Conservation (phyloP, 495 filamentous ascomycete species). For the Terfezia claveryi region DNA sequence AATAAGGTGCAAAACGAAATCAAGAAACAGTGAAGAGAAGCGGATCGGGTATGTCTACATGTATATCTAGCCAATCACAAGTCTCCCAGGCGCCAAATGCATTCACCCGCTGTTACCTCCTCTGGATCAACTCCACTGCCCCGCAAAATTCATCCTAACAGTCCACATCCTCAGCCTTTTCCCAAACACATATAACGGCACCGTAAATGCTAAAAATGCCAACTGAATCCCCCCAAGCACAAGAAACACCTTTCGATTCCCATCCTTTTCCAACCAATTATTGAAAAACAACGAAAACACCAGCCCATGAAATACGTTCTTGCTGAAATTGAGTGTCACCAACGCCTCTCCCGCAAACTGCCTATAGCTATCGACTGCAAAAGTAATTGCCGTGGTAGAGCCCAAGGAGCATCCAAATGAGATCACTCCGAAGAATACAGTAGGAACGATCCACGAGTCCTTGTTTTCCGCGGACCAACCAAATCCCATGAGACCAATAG, state of each 20-base stretch:
- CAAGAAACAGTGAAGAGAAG: too few relatives aligned
- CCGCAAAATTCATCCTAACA: conserved; percentile 68
- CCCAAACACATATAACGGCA: conserved; percentile 92
- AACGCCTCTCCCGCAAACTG: conserved; percentile 89
- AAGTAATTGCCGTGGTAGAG: conserved; percentile 85
- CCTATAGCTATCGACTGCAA: conserved; percentile 80
- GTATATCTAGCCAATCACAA: too few relatives aligned
- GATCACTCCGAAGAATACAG: conserved; percentile 75
- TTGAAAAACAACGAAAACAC: conserved; percentile 85
- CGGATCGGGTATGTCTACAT: too few relatives aligned
- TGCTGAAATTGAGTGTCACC: conserved; percentile 85
- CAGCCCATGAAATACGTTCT: conserved; percentile 79
- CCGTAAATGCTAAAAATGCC: conserved; percentile 45
- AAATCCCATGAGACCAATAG: conserved; percentile 77
- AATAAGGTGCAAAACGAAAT: too few relatives aligned
- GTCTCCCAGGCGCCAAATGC: too few relatives aligned
- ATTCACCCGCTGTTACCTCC: too few relatives aligned
- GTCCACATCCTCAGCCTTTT: conserved; percentile 97
- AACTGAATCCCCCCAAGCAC: conserved; percentile 76
- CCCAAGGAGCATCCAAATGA: conserved; percentile 87
- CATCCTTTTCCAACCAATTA: conserved; percentile 54
- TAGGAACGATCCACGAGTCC: conserved; percentile 80
- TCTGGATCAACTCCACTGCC: conserved; percentile 30
- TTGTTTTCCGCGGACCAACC: conserved; percentile 62
- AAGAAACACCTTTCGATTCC: conserved; percentile 56